These are phyloP conservation scores for Cyberlindnera euphorbiiphila DNA, from an alignment of 805 yeast species.

Conservation along the genomic window DNA sequence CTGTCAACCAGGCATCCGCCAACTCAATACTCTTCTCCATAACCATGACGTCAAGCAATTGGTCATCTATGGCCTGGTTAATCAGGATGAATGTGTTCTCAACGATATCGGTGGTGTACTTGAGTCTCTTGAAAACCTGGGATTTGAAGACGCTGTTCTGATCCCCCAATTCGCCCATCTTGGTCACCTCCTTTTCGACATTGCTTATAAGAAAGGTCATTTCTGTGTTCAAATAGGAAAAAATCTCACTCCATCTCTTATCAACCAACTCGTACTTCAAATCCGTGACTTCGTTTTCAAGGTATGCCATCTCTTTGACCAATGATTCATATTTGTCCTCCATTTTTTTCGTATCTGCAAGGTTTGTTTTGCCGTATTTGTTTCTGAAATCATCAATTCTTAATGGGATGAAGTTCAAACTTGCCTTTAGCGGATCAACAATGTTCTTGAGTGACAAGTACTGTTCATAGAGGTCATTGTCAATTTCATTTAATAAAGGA, in stretches of 20 bases:
- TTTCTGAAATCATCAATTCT: constrained; percentile 42
- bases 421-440: constrained; percentile 48
- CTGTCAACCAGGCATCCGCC: constrained; percentile 33
- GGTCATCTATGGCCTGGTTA: constrained; percentile 39
- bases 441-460: constrained; percentile 39
- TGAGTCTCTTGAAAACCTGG: constrained; percentile 32
- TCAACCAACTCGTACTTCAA: constrained; percentile 48
- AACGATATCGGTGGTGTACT: constrained; percentile 36
- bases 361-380: constrained; percentile 20
- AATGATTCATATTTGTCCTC: constrained; percentile 38
- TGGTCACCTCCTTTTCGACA: constrained; percentile 26
- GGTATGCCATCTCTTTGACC: constrained; percentile 36
- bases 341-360: constrained; percentile 28
- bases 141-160: constrained; percentile 18
- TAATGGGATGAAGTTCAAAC: constrained; percentile 48
- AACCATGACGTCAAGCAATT: constrained; percentile 35
- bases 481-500: constrained; percentile 38
- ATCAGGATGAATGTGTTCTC: constrained; percentile 37
- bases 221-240: constrained; percentile 44
- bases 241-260: constrained; percentile 52
- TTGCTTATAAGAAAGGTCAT: constrained; percentile 29
- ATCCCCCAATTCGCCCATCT: constrained; percentile 24
- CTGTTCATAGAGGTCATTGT: constrained; percentile 37
- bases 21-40: constrained; percentile 34
- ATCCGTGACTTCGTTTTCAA: constrained; percentile 37